Base-by-base conservation (phyloP, 805 yeast species). In the Komagataella mondaviorum region DNA sequence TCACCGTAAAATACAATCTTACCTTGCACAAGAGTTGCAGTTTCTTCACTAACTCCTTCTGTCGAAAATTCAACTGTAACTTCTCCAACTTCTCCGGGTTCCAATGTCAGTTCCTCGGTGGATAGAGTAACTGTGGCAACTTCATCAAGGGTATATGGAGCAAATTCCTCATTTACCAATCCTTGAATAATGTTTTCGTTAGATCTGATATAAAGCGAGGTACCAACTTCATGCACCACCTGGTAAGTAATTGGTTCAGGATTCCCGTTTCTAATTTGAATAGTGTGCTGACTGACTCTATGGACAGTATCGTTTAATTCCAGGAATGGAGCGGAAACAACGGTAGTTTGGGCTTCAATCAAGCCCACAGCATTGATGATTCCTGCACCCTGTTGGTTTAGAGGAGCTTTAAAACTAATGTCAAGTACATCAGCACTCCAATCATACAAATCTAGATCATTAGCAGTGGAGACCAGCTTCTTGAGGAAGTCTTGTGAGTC, bases 301-400 rank as follows among this genome's bases (percentile, higher is more conserved):
- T 55, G 43, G 17, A 10, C 51, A 4, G 57, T 55, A 43, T 55
- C 57, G 22, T 55, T 55, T 36, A 55, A 44, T 23, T 51, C 50
- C n/a, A 54, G 46, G 39, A 46, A 50, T 5, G 51, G 44, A 22
- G 44, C 51, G 16, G 56, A 54, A n/a, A 51, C 6, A 10, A 54
- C 14, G 4, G 45, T 43, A 2, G 59, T 54, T 7, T 55, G 45
- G 14, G 52, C 49, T 18, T 56, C 55, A 46, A 56, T 46, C 43
- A 56, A 46, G 12, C 44, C 44, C 14, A 51, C 49, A 36, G 59
- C 59, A 50, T 56, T 46, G 14, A 56, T 48, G n/a, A 56, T 44
- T 39, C 59, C 59, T 6, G 58, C 52, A 22, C 59, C 59, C 45
- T 56, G 59, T 43, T 56, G 59, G 51, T 22, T 53, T 4, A 56